Conservation (phyloP, 331 rosid genomes). For the Pyracantha coccinea region DNA sequence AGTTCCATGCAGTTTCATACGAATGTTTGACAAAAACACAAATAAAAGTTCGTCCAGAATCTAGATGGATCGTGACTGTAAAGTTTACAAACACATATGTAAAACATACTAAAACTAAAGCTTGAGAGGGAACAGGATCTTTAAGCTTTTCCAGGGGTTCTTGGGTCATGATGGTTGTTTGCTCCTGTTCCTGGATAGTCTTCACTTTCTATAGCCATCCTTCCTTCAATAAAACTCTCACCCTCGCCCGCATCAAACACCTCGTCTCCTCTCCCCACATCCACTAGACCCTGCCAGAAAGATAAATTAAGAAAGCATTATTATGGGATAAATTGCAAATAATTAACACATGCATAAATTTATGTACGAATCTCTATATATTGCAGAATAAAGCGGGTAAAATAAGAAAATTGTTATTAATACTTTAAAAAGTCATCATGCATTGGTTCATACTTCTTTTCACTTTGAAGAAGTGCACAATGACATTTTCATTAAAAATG, state of each 20-base stretch:
- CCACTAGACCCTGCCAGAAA: constrained; percentile 17
- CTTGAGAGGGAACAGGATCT: background rate
- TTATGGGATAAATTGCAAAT: too few species aligned
- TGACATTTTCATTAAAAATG: too few species aligned
- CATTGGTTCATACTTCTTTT: too few species aligned
- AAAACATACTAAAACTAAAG: background rate
- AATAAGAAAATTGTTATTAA: background rate
- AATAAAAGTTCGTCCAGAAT: background rate
- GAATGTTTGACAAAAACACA: too few species aligned
- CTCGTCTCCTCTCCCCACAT: constrained; percentile 18
- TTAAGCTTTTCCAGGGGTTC: constrained; percentile 37
- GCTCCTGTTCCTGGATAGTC: constrained; percentile 68
- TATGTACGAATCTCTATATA: too few species aligned
- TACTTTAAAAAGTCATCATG: too few species aligned
- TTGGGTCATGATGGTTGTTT: constrained; percentile 53
- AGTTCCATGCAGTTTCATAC: background rate
- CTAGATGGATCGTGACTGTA: background rate
- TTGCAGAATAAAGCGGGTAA: background rate
- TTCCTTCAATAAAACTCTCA: constrained; percentile 20
- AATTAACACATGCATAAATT: too few species aligned
- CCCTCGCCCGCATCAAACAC: constrained; percentile 6
- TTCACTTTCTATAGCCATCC: constrained; percentile 38
- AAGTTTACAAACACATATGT: too few species aligned
- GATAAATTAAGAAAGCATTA: background rate
- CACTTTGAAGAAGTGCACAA: too few species aligned